Conservation (phyloP, 768 basidiomycete genomes). For the Porpolomopsis calyptriformis region DNA sequence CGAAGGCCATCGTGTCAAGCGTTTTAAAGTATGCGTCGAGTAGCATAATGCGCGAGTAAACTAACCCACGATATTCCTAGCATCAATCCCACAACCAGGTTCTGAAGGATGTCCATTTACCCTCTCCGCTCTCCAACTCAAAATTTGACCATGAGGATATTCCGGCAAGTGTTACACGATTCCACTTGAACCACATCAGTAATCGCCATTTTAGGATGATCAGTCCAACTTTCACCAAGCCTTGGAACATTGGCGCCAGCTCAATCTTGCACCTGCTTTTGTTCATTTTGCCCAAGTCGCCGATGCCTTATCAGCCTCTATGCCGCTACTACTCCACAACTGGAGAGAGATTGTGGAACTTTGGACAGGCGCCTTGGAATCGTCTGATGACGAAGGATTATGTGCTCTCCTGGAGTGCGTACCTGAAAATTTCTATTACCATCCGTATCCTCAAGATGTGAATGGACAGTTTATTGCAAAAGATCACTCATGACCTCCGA, state of each 20-base stretch:
- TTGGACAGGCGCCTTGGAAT: conserved; percentile 51
- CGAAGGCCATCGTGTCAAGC: conserved; percentile 30
- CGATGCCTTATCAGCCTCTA: conserved; percentile 53
- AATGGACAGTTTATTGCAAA: conserved; percentile 57
- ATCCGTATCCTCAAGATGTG: conserved; percentile 7
- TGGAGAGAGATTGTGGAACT: conserved; percentile 56
- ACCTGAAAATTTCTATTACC: conserved; percentile 2
- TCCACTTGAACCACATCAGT: background rate
- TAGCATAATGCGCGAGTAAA: background rate
- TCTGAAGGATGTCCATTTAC: conserved; percentile 62
- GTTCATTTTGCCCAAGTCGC: conserved; percentile 55
- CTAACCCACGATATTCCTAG: conserved; percentile 25
- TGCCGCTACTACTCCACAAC: conserved; percentile 75
- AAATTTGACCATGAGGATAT: conserved; percentile 56
- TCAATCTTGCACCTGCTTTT: conserved; percentile 72
- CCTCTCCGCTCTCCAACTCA: conserved; percentile 47
- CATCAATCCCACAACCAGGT: conserved; percentile 63
- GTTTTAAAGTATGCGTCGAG: conserved; percentile 44
- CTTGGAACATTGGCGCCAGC: conserved; percentile 65
- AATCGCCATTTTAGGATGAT: conserved; percentile 45
- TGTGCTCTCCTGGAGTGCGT: conserved; percentile 68
- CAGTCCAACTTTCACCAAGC: conserved; percentile 71
- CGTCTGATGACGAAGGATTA: conserved; percentile 62
- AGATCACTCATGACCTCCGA: conserved; percentile 72
- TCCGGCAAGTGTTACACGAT: conserved; percentile 30